phyloP scores from a whole-genome alignment of 2,329 filamentous ascomycete genomes.

The Neonectria sp. region DNA sequence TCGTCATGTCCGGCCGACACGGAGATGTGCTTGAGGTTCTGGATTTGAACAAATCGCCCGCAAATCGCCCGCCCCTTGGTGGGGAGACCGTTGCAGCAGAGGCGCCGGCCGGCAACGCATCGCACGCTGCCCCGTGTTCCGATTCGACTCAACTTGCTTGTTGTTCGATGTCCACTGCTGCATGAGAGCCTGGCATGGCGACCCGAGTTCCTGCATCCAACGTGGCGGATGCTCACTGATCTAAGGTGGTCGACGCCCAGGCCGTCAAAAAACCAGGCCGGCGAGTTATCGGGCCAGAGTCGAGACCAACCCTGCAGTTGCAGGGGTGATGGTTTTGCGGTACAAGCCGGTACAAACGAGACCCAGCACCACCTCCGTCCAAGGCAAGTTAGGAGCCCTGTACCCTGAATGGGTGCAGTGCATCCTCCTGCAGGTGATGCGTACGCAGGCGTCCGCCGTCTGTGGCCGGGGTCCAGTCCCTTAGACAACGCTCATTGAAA shows the following conservation, averaged over 20 bases:
- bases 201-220: constrained; percentile 49
- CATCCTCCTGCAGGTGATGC: constrained; percentile 24
- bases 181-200: constrained; percentile 33
- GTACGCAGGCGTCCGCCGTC: constrained; percentile 18
- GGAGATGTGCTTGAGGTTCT: constrained; percentile 18
- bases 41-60: constrained; percentile 3
- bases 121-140: constrained; percentile 32
- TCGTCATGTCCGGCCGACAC: constrained; percentile 23
- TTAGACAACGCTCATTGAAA: constrained; percentile 33
- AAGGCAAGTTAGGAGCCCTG: constrained; percentile 20
- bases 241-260: constrained; percentile 23
- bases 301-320: constrained; percentile 30
- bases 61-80: constrained; percentile 7
- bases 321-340: constrained; percentile 2
- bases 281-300: constrained; percentile 38
- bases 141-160: constrained; percentile 30
- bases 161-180: constrained; percentile 35
- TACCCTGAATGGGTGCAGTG: constrained; percentile 29
- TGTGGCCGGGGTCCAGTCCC: constrained; percentile 23
- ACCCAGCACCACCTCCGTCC: neutral
- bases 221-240: constrained; percentile 49
- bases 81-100: constrained; percentile 8
- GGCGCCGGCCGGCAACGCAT: constrained; percentile 29
- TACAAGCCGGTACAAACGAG: constrained; percentile 7
- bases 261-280: constrained; percentile 33